Conservation (phyloP, 2,329 filamentous ascomycete genomes). For the Phyllosticta citribraziliensis region DNA sequence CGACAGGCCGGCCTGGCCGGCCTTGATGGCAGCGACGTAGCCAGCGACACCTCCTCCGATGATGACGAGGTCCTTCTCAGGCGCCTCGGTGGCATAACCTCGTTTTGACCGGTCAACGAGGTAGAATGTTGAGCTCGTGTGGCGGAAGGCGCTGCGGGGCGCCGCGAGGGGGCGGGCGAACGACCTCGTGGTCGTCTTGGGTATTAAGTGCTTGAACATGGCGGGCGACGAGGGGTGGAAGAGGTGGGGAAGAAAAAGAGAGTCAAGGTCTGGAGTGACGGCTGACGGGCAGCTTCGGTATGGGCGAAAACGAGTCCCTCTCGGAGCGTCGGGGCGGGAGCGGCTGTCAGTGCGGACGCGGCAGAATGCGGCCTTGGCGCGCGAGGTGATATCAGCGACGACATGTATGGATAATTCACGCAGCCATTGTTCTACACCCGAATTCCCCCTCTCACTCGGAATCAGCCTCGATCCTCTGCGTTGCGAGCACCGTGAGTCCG, state of each 20-base stretch:
- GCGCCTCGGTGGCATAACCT: conserved; percentile 46
- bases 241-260: conserved; percentile 12
- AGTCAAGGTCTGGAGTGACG: not conserved
- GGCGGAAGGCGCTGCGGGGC: conserved; percentile 29
- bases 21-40: conserved; percentile 98
- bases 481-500: conserved; percentile 22
- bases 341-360: conserved; percentile 4
- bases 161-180: conserved; percentile 21
- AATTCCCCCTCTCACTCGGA: not conserved
- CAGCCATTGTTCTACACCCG: not conserved
- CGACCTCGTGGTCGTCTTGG: conserved; percentile 39
- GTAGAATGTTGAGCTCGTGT: conserved; percentile 29
- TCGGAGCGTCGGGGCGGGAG: conserved; percentile 9
- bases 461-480: conserved; percentile 21
- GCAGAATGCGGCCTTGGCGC: conserved; percentile 4
- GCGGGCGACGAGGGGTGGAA: conserved; percentile 18
- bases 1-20: conserved; percentile 93
- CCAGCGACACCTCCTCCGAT: conserved; percentile 97
- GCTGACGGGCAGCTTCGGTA: not conserved
- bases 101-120: conserved; percentile 44
- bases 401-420: conserved; percentile 2
- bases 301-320: conserved; percentile 6
- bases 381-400: conserved; percentile 6
- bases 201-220: conserved; percentile 45
- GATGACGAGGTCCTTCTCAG: conserved; percentile 94